phyloP scores from a whole-genome alignment of 1,284 basidiomycete species.

The Heterobasidion occidentale region DNA sequence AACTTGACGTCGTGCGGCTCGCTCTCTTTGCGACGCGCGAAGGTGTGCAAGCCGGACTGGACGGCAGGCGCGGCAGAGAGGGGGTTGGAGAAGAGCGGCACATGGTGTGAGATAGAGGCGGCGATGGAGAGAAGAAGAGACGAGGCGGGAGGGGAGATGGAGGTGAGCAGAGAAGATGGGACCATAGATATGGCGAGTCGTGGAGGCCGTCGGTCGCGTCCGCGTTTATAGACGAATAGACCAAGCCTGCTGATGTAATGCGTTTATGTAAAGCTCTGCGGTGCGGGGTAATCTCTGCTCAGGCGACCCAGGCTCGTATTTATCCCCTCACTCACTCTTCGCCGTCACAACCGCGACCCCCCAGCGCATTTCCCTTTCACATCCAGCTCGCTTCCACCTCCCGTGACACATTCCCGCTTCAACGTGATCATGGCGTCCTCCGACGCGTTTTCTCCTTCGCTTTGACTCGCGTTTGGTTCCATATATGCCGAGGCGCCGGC shows the following conservation, averaged over 20 bases:
- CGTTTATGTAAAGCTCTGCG: too few species aligned
- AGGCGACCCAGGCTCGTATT: too few species aligned
- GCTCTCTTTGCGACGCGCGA: constrained; percentile 22
- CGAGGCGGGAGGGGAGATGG: constrained; percentile 5
- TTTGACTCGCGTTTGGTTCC: too few species aligned
- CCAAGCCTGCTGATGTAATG: background rate
- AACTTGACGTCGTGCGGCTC: constrained; percentile 25
- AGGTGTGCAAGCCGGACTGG: constrained; percentile 9
- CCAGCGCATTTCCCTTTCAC: too few species aligned
- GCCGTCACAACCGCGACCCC: too few species aligned
- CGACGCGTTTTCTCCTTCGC: too few species aligned
- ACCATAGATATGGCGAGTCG: constrained; percentile 6
- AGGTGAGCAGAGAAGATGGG: constrained; percentile 5
- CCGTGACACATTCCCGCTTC: too few species aligned
- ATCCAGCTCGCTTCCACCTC: too few species aligned
- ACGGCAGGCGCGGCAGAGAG: background rate
- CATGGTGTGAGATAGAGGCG: constrained; percentile 30
- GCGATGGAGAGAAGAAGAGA: constrained; percentile 10
- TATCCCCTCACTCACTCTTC: too few species aligned
- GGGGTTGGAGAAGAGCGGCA: constrained; percentile 23
- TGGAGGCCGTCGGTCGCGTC: background rate
- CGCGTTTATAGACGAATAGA: background rate
- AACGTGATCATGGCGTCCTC: too few species aligned
- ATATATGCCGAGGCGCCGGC: too few species aligned
- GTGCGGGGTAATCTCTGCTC: too few species aligned